Percentiles rank a stretch among this genome's conserved stretches.
phyloP scores from a whole-genome alignment of 805 yeast genomes.

The Metschnikowia proteae region DNA sequence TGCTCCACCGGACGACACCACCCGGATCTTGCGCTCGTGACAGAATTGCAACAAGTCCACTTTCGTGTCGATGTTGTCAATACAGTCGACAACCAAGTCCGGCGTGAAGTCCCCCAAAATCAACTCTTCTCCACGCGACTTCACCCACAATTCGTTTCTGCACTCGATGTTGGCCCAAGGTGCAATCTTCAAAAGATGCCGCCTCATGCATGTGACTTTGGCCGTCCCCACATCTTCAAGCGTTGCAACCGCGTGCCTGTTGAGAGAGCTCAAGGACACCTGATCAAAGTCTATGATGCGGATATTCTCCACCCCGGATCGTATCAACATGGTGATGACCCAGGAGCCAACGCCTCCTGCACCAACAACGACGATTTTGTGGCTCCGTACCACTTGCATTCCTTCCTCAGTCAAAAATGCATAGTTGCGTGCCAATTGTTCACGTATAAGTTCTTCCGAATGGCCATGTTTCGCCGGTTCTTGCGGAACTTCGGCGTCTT shows the following conservation, averaged over 20 bases:
- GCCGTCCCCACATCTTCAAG: conserved; percentile 87
- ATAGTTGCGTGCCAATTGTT: conserved; percentile 89
- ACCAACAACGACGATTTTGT: conserved; percentile 77
- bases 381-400: conserved; percentile 63
- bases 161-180: conserved; percentile 94
- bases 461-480: conserved; percentile 12
- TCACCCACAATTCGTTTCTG: conserved; percentile 71
- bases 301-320: conserved; percentile 82
- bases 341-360: conserved; percentile 99
- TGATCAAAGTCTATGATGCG: conserved; percentile 93
- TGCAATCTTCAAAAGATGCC: conserved; percentile 67
- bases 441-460: conserved; percentile 72
- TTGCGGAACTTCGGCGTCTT: neutral
- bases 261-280: conserved; percentile 85
- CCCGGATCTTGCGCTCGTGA: conserved; percentile 54
- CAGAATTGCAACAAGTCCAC: conserved; percentile 82
- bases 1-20: conserved; percentile 94
- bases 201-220: conserved; percentile 75
- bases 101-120: conserved; percentile 54
- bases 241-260: conserved; percentile 94
- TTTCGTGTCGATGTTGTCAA: conserved; percentile 95
- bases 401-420: conserved; percentile 90
- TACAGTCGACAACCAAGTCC: conserved; percentile 86
- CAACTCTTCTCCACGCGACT: conserved; percentile 60
- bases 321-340: conserved; percentile 84